Percentiles rank a stretch among this genome's conserved stretches.
Evolutionary conservation across 2,329 filamentous ascomycete species (phyloP).

Genomic region (Zymoseptoria ardabiliae): DNA sequence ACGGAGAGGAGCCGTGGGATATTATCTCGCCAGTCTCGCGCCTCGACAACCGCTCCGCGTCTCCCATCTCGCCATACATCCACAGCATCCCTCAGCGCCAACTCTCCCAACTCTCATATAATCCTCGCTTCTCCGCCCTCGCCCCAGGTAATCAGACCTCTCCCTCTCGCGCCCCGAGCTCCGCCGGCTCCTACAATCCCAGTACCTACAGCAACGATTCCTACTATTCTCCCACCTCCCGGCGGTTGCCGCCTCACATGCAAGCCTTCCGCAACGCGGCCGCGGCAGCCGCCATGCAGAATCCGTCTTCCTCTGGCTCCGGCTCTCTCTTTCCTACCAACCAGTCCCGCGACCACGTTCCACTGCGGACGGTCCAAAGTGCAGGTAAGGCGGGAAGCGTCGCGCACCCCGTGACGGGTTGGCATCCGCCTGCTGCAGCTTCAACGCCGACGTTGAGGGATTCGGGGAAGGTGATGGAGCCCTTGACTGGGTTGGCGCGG

Average conservation of each 20-base stretch:
- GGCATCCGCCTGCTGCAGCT: constrained; percentile 28
- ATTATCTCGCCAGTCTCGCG: constrained; percentile 13
- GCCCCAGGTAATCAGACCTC: neutral
- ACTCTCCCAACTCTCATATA: neutral
- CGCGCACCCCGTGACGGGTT: constrained; percentile 28
- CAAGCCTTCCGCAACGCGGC: constrained; percentile 26
- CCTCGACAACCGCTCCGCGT: neutral
- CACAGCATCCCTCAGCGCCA: neutral
- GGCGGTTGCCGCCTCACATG: constrained; percentile 26
- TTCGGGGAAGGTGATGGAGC: neutral
- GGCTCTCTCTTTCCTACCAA: constrained; percentile 24
- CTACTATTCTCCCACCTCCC: neutral
- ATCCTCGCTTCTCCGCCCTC: constrained; percentile 2
- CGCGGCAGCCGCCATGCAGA: constrained; percentile 1
- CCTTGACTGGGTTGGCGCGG: neutral
- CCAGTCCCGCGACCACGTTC: constrained; percentile 22
- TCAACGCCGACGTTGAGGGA: constrained; percentile 4
- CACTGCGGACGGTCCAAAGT: constrained; percentile 11
- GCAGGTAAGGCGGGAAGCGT: constrained; percentile 20
- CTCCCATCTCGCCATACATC: neutral
- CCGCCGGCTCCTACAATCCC: neutral
- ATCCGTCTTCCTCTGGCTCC: constrained; percentile 8
- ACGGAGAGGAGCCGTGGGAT: constrained; percentile 17
- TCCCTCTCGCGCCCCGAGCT: neutral
- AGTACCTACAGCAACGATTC: neutral